Evolutionary conservation across 169 alveolate species (phyloP).

Genomic region (Eimeria tenella): DNA sequence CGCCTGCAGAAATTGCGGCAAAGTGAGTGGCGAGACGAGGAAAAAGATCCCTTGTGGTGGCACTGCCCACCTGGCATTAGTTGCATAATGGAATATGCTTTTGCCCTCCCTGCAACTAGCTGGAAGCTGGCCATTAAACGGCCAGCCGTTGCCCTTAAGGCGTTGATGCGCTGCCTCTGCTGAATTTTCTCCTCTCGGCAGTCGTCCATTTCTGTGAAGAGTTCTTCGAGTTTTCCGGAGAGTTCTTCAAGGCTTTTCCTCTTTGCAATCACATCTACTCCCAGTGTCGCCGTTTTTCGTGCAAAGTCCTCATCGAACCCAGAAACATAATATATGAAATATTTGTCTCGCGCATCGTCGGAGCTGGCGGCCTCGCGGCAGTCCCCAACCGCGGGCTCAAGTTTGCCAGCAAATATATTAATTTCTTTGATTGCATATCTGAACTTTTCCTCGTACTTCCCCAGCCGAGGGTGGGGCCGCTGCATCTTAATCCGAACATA

Average conservation of each 20-base stretch:
- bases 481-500: constrained; percentile 88
- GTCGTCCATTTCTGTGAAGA: constrained; percentile 85
- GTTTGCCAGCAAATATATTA: constrained; percentile 88
- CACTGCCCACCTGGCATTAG: background rate
- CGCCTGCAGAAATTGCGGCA: constrained; percentile 83
- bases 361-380: constrained; percentile 93
- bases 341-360: constrained; percentile 93
- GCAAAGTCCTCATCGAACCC: constrained; percentile 88
- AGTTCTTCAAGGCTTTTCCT: constrained; percentile 86
- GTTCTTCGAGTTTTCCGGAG: constrained; percentile 87
- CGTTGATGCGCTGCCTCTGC: constrained; percentile 81
- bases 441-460: constrained; percentile 87
- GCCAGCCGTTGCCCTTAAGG: background rate
- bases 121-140: constrained; percentile 24
- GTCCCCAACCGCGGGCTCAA: constrained; percentile 88
- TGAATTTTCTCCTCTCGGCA: constrained; percentile 86
- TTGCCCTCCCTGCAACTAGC: constrained; percentile 83
- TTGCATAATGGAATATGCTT: constrained; percentile 79
- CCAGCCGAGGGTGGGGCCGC: constrained; percentile 92
- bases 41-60: background rate
- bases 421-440: constrained; percentile 92
- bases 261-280: constrained; percentile 87
- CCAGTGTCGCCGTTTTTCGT: constrained; percentile 86
- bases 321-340: constrained; percentile 90
- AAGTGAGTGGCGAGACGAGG: background rate